phyloP scores from a whole-genome alignment of 768 basidiomycete species.

The Amanita phalloides region DNA sequence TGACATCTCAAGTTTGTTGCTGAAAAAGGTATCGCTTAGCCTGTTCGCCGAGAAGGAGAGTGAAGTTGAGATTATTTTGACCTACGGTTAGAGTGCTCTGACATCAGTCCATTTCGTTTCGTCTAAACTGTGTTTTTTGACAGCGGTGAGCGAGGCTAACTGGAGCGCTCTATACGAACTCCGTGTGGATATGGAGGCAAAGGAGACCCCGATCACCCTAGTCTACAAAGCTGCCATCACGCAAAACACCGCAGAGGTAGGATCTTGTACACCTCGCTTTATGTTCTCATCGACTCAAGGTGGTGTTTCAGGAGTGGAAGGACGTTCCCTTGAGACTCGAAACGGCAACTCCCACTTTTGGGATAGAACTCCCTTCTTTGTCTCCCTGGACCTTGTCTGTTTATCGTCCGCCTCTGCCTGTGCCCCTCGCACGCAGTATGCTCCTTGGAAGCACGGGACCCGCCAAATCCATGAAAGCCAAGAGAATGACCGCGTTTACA shows the following conservation, averaged over 20 bases:
- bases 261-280: not conserved
- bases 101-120: not conserved
- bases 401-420: not conserved
- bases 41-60: slow-evolving; percentile 25
- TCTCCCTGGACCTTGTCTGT: slow-evolving; percentile 19
- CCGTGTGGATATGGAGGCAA: slow-evolving; percentile 24
- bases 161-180: slow-evolving; percentile 30
- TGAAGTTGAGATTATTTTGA: slow-evolving; percentile 26
- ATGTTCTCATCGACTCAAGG: not conserved
- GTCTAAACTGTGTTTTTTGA: slow-evolving; percentile 10
- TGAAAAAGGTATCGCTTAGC: slow-evolving; percentile 19
- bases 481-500: too few species aligned
- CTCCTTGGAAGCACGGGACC: too few species aligned
- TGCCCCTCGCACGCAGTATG: too few species aligned
- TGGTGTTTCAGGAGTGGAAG: slow-evolving; percentile 20
- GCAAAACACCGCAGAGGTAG: slow-evolving; percentile 30
- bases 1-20: slow-evolving; percentile 15
- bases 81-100: slow-evolving; percentile 22
- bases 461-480: not conserved
- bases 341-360: slow-evolving; percentile 27
- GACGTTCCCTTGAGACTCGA: slow-evolving; percentile 28
- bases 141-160: slow-evolving; percentile 14
- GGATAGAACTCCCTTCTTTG: slow-evolving; percentile 21
- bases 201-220: slow-evolving; percentile 20
- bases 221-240: slow-evolving; percentile 28